These are phyloP conservation scores for Cystobasidium ongulense DNA, from an alignment of 768 basidiomycete species.

Conservation along the genomic window DNA sequence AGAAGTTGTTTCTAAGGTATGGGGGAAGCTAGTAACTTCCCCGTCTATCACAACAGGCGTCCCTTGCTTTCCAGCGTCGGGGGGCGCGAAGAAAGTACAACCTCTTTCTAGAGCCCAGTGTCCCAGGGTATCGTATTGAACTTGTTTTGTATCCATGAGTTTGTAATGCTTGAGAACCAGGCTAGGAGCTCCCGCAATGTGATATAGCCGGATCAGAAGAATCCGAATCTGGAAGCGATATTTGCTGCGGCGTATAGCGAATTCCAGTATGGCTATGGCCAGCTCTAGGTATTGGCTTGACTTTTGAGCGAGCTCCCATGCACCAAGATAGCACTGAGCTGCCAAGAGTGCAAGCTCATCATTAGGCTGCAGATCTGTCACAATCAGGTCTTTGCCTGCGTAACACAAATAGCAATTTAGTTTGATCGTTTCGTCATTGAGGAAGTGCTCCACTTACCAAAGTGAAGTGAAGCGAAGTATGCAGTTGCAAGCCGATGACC, in stretches of 20 bases:
- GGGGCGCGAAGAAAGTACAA: constrained; percentile 72
- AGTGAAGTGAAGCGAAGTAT: constrained; percentile 60
- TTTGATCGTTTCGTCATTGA: neutral
- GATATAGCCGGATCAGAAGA: constrained; percentile 70
- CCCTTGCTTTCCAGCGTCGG: constrained; percentile 62
- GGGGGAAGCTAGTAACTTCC: constrained; percentile 50
- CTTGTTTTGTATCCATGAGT: constrained; percentile 66
- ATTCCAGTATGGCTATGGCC: constrained; percentile 63
- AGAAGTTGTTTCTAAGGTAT: constrained; percentile 50
- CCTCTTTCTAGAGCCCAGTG: constrained; percentile 71
- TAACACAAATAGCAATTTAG: neutral
- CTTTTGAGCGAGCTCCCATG: constrained; percentile 39
- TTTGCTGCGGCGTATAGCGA: constrained; percentile 61
- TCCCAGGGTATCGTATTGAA: constrained; percentile 81
- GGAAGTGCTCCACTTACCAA: too few species aligned
- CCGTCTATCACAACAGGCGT: constrained; percentile 58
- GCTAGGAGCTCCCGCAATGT: constrained; percentile 63
- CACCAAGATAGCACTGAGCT: constrained; percentile 56
- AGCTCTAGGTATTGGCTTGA: constrained; percentile 52
- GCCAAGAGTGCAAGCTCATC: constrained; percentile 76
- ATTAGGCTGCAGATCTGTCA: constrained; percentile 74
- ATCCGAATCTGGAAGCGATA: constrained; percentile 71
- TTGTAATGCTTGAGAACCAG: constrained; percentile 71
- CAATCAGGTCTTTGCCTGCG: constrained; percentile 54
- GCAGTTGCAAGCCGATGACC: constrained; percentile 54